Evolutionary conservation across 2,329 filamentous ascomycete species (phyloP).

Genomic region (Colletotrichum sp.): DNA sequence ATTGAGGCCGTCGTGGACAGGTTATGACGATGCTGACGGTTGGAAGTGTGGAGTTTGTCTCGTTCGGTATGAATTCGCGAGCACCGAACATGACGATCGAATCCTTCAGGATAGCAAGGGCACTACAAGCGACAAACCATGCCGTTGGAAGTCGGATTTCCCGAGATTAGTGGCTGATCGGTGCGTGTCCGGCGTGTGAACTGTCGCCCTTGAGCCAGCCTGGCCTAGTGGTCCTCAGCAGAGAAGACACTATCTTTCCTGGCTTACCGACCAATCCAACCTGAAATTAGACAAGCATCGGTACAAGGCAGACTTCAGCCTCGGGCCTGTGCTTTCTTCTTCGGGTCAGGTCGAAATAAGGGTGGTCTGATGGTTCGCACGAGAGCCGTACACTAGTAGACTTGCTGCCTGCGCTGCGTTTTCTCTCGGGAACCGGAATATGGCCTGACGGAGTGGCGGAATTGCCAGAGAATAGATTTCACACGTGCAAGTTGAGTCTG

Average conservation of each 20-base stretch:
- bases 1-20: background rate
- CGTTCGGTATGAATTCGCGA: background rate
- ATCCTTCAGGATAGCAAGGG: background rate
- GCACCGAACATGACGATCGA: background rate
- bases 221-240: background rate
- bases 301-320: conserved; percentile 4
- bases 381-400: background rate
- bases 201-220: background rate
- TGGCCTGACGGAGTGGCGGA: background rate
- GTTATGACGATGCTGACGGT: background rate
- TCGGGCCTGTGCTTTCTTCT: background rate
- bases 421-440: background rate
- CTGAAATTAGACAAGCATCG: background rate
- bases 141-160: conserved; percentile 8
- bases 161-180: background rate
- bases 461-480: background rate
- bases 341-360: background rate
- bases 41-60: background rate
- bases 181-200: conserved; percentile 5
- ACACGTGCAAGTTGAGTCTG: background rate
- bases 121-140: background rate
- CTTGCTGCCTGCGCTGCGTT: background rate
- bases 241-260: background rate
- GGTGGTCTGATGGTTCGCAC: background rate
- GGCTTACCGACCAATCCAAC: background rate